Evolutionary conservation across 2,329 filamentous ascomycete species (phyloP), one percentile per base, ranked within the genome.

Genomic region (Iodosphaeria phyllophila): DNA sequence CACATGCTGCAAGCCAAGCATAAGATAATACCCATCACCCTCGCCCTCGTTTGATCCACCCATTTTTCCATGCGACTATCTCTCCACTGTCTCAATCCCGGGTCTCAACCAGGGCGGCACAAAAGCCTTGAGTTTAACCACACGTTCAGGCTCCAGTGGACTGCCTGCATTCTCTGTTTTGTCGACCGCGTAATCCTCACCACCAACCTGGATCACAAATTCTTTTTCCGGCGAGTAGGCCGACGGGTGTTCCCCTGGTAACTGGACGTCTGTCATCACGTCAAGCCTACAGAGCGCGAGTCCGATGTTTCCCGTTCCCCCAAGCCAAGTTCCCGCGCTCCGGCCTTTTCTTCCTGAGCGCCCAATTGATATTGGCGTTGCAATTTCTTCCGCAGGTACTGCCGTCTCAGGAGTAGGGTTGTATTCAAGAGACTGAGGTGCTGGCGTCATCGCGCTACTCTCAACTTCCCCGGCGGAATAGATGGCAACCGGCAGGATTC

Each of bases 211-310:
- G 10, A 77, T 45, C 30, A 65, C 54, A 37, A 76, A 77, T 47
- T 75, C 64, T 29, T 72, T 60, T 1, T 58, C 60, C 0, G 64
- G 59, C 11, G 63, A 64, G 1, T 58, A 56, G 21, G 72, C 69
- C 5, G 64, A 63, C 0, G 64, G 62, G 33, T 76, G 70, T 28
- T 67, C 66, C 5, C 71, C 76, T 3, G 75, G 76, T 27, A 89
- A 53, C 17, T 58, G 56, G 23, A 89, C 54, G 42, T 82, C 75
- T 5, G 80, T 92, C 84, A 93, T 93, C 43, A 74, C 73, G 52
- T 92, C 83, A 37, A 95, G 51, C 14, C 86, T 70, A 44, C 86
- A 93, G 35, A 93, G 52, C 3, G 73, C 86, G 26, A 98, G 56
- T 2, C 89, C 89, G 16, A 95, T 52, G 43, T 93, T 92, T 1